A percentile compares a stretch with the other conserved stretches of the same genome.
Evolutionary conservation across 2,329 filamentous ascomycete genomes (phyloP).

Genomic region (Curvularia hawaiiensis): DNA sequence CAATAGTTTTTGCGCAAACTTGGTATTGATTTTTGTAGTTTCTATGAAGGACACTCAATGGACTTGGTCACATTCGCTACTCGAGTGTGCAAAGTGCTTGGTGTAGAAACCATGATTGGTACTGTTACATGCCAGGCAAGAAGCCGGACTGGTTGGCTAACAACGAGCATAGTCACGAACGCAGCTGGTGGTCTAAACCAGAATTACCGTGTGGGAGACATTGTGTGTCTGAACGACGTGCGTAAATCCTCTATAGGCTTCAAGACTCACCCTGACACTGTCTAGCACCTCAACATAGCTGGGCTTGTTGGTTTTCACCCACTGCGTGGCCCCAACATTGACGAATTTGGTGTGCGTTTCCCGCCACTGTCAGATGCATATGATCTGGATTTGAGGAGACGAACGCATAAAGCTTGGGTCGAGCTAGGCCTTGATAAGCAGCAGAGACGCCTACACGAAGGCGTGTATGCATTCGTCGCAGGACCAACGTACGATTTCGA

Average conservation of each 20-base stretch:
- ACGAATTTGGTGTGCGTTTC: conserved; percentile 67
- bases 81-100: conserved; percentile 66
- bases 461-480: conserved; percentile 68
- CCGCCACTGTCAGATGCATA: conserved; percentile 70
- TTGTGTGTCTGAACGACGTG: conserved; percentile 69
- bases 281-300: conserved; percentile 66
- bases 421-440: conserved; percentile 54
- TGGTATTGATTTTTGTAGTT: conserved; percentile 51
- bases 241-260: conserved; percentile 19
- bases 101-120: conserved; percentile 65
- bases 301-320: conserved; percentile 66
- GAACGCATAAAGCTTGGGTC: conserved; percentile 63
- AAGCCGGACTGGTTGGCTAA: conserved; percentile 18
- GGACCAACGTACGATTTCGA: conserved; percentile 60
- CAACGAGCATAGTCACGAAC: conserved; percentile 61
- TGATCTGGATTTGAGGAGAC: conserved; percentile 63
- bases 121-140: conserved; percentile 11
- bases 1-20: not conserved
- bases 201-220: conserved; percentile 68
- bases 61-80: conserved; percentile 67
- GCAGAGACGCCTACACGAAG: conserved; percentile 63
- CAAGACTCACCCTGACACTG: conserved; percentile 15
- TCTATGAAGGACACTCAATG: conserved; percentile 71
- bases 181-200: conserved; percentile 69
- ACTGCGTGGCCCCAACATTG: conserved; percentile 65